These are phyloP conservation scores for Cryptosporidium canis DNA, from an alignment of 169 alveolate species.

Conservation along the genomic window DNA sequence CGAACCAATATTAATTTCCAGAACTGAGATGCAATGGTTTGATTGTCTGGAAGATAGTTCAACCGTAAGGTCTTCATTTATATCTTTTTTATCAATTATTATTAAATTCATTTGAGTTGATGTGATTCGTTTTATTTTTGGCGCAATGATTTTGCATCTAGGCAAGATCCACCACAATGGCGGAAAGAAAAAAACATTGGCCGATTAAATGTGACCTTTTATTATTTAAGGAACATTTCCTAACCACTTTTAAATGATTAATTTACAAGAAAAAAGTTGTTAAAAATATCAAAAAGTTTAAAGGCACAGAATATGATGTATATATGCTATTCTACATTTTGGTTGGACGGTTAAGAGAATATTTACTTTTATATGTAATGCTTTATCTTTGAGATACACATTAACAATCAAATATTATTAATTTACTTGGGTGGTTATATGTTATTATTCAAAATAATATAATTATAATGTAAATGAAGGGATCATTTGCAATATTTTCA, in stretches of 20 bases:
- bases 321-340: no score
- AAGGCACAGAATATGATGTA: background rate
- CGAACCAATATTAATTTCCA: conserved; percentile 40
- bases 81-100: conserved; percentile 30
- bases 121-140: background rate
- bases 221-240: background rate
- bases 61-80: conserved; percentile 41
- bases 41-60: conserved; percentile 50
- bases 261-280: no score
- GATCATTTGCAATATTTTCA: background rate
- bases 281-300: background rate
- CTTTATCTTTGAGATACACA: no score
- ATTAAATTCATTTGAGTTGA: conserved; percentile 20
- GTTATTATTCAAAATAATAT: background rate
- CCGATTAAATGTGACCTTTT: background rate
- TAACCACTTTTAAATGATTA: no score
- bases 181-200: background rate
- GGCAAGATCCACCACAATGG: background rate
- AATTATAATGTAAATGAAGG: background rate
- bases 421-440: conserved; percentile 28
- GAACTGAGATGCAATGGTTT: conserved; percentile 49
- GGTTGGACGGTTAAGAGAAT: no score
- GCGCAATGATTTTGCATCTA: background rate
- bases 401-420: conserved; percentile 17
- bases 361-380: no score